Percentiles rank a stretch among this genome's conserved stretches.
Conservation (phyloP, 1,284 basidiomycete species). For the Malassezia sp. region DNA sequence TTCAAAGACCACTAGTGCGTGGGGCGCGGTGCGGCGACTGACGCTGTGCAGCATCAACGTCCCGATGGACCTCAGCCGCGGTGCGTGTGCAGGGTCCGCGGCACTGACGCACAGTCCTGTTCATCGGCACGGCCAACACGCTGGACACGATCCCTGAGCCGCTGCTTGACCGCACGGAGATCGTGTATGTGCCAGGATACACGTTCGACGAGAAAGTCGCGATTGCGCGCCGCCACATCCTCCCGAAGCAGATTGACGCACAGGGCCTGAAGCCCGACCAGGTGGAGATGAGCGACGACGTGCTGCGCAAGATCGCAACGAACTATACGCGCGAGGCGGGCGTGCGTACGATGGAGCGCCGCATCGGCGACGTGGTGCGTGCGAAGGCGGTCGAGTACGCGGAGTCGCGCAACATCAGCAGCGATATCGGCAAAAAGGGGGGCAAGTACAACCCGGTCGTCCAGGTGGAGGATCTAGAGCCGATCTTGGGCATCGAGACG, state of each 20-base stretch:
- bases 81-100: neutral
- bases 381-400: slow-evolving; percentile 61
- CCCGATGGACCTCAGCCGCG: slow-evolving; percentile 38
- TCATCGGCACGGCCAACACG: slow-evolving; percentile 49
- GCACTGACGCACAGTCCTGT: no score
- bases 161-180: slow-evolving; percentile 48
- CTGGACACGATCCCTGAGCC: slow-evolving; percentile 49
- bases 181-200: slow-evolving; percentile 48
- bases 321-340: slow-evolving; percentile 78
- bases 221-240: slow-evolving; percentile 53
- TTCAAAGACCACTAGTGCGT: slow-evolving; percentile 50
- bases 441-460: slow-evolving; percentile 57
- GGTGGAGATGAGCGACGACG: slow-evolving; percentile 57
- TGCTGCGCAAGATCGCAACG: slow-evolving; percentile 61
- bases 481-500: slow-evolving; percentile 67
- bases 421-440: slow-evolving; percentile 23
- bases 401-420: slow-evolving; percentile 53
- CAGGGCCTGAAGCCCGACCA: slow-evolving; percentile 54
- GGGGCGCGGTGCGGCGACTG: no score
- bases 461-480: slow-evolving; percentile 63
- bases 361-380: slow-evolving; percentile 71
- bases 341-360: slow-evolving; percentile 76
- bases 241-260: slow-evolving; percentile 72
- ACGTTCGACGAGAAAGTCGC: slow-evolving; percentile 48
- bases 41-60: no score